Percentiles rank a stretch among this genome's conserved stretches.
These are phyloP conservation scores for Saccharomycopsis sp. DNA, from an alignment of 805 yeast species.

Conservation along the genomic window DNA sequence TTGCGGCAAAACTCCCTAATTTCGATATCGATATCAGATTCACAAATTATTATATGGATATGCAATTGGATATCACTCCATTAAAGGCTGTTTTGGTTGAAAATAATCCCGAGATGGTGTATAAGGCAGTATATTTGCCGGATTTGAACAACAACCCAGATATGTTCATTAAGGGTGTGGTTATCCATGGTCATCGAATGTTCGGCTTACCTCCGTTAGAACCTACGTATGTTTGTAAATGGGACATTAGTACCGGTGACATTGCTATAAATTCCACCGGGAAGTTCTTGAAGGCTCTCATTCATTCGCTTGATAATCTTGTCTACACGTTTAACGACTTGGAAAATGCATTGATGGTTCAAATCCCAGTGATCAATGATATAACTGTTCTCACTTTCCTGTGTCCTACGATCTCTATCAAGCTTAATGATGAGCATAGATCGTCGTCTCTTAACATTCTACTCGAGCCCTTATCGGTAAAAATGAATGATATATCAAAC, in stretches of 20 bases:
- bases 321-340: constrained; percentile 61
- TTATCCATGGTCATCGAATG: constrained; percentile 82
- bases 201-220: constrained; percentile 88
- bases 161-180: constrained; percentile 49
- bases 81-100: constrained; percentile 32
- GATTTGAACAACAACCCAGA: constrained; percentile 30
- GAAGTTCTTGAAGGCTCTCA: constrained; percentile 38
- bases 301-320: constrained; percentile 39
- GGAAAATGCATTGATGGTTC: constrained; percentile 66
- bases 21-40: constrained; percentile 78
- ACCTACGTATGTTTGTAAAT: constrained; percentile 81
- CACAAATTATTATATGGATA: constrained; percentile 88
- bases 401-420: constrained; percentile 41
- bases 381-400: constrained; percentile 57
- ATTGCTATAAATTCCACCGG: constrained; percentile 48
- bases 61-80: constrained; percentile 69
- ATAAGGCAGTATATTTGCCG: constrained; percentile 12
- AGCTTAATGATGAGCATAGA: constrained; percentile 31
- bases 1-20: constrained; percentile 55
- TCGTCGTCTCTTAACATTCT: constrained; percentile 25
- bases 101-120: constrained; percentile 11
- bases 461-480: constrained; percentile 30
- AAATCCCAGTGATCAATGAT: constrained; percentile 55
- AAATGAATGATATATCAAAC: constrained; percentile 66
- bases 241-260: constrained; percentile 74